Conservation (phyloP, 805 yeast genomes). For the Isabelozyma gotoi region DNA sequence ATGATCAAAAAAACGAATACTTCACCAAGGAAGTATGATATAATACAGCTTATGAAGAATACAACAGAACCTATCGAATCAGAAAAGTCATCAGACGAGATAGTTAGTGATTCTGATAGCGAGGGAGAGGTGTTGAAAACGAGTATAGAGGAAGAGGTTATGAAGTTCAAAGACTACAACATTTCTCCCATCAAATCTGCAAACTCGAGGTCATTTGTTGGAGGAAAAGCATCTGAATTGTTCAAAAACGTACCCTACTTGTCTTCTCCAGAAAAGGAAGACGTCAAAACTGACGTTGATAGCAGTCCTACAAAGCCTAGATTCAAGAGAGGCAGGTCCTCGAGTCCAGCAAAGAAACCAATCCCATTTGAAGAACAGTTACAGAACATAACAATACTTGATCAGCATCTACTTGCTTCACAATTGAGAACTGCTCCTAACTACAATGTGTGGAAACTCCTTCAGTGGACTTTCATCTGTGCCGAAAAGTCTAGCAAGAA, state of each 20-base stretch:
- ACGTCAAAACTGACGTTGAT: neutral
- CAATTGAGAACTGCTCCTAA: conserved; percentile 14
- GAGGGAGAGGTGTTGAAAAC: conserved; percentile 3
- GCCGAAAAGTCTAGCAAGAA: conserved; percentile 25
- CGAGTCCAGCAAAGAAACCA: conserved; percentile 2
- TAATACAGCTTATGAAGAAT: neutral
- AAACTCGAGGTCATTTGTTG: conserved; percentile 1
- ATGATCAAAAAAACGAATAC: no score
- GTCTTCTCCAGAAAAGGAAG: neutral
- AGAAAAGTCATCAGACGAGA: neutral
- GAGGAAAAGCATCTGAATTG: neutral
- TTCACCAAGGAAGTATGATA: neutral
- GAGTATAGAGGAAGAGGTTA: conserved; percentile 17
- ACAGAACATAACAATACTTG: conserved; percentile 24
- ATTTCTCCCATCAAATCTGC: conserved; percentile 4
- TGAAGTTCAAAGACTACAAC: conserved; percentile 14
- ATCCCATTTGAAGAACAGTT: neutral
- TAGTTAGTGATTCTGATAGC: conserved; percentile 14
- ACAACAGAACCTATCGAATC: neutral
- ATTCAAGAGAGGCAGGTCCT: neutral
- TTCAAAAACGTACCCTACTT: neutral
- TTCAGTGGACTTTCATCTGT: conserved; percentile 38
- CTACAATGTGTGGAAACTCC: conserved; percentile 29
- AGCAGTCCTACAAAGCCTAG: neutral
- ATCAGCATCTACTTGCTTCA: conserved; percentile 25